Evolutionary conservation across 1,284 basidiomycete species (phyloP).

Genomic region (Gomphus sp.): DNA sequence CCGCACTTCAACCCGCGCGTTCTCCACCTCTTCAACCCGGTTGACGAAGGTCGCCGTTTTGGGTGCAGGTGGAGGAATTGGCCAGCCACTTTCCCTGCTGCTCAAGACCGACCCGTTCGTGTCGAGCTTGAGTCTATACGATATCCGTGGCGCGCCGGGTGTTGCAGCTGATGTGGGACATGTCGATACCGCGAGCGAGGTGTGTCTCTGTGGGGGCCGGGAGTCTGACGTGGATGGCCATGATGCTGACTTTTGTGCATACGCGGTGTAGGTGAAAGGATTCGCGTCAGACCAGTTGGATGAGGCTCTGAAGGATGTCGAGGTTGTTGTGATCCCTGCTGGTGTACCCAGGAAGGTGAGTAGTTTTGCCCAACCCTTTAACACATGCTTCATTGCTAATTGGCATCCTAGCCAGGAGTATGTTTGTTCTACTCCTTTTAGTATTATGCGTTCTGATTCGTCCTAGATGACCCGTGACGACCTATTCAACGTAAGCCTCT

Average conservation of each 20-base stretch:
- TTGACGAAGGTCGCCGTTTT: conserved; percentile 83
- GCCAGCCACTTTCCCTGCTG: conserved; percentile 83
- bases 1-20: conserved; percentile 43
- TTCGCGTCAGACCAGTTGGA: conserved; percentile 81
- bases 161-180: conserved; percentile 92
- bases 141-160: conserved; percentile 88
- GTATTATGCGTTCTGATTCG: conserved; percentile 20
- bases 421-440: conserved; percentile 27
- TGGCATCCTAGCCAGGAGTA: conserved; percentile 55
- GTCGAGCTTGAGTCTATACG: conserved; percentile 72
- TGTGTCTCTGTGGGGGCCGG: conserved; percentile 24
- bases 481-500: conserved; percentile 84
- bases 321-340: no score
- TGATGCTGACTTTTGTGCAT: background rate
- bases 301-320: no score
- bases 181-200: conserved; percentile 84
- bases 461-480: conserved; percentile 92
- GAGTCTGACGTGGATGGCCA: background rate
- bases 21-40: conserved; percentile 69
- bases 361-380: conserved; percentile 14
- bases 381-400: background rate
- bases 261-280: conserved; percentile 58
- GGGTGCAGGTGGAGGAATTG: conserved; percentile 89
- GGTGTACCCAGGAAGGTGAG: conserved; percentile 91
- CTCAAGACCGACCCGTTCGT: conserved; percentile 84